Evolutionary conservation across 2,329 filamentous ascomycete species (phyloP).

Genomic region (Colletotrichum tanaceti): DNA sequence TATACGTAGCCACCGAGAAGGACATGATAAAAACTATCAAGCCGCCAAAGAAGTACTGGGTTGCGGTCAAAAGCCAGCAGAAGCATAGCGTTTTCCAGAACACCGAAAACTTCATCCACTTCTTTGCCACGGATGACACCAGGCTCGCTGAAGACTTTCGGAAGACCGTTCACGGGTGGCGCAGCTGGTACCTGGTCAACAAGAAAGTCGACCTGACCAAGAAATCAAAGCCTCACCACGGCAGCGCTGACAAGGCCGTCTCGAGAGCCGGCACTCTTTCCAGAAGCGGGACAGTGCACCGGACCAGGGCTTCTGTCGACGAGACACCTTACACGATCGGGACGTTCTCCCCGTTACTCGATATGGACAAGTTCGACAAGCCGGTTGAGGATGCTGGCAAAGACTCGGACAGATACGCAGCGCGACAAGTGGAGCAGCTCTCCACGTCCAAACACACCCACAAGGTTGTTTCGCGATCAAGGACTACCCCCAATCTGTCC

Average conservation of each 20-base stretch:
- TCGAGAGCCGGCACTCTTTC: conserved; percentile 48
- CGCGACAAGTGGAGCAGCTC: conserved; percentile 18
- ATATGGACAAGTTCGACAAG: conserved; percentile 69
- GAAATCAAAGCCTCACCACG: conserved; percentile 48
- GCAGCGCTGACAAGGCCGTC: conserved; percentile 44
- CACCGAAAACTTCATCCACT: conserved; percentile 89
- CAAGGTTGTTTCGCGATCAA: conserved; percentile 33
- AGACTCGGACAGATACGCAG: conserved; percentile 47
- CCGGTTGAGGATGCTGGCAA: conserved; percentile 63
- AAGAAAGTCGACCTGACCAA: conserved; percentile 67
- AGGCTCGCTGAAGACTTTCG: conserved; percentile 76
- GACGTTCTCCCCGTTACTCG: conserved; percentile 74
- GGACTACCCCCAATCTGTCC: conserved; percentile 25
- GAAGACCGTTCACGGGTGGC: conserved; percentile 79
- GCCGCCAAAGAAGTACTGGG: conserved; percentile 86
- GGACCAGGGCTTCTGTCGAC: conserved; percentile 56
- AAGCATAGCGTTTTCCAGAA: conserved; percentile 86
- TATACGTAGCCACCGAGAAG: conserved; percentile 80
- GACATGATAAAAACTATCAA: conserved; percentile 78
- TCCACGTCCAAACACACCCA: conserved; percentile 15
- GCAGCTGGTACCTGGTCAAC: conserved; percentile 90
- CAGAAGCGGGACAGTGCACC: conserved; percentile 49
- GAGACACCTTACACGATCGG: conserved; percentile 72
- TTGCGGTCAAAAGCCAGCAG: conserved; percentile 91
- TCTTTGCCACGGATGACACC: conserved; percentile 84